Evolutionary conservation across 2,329 filamentous ascomycete genomes (phyloP).

Genomic region (Neurospora sp.): DNA sequence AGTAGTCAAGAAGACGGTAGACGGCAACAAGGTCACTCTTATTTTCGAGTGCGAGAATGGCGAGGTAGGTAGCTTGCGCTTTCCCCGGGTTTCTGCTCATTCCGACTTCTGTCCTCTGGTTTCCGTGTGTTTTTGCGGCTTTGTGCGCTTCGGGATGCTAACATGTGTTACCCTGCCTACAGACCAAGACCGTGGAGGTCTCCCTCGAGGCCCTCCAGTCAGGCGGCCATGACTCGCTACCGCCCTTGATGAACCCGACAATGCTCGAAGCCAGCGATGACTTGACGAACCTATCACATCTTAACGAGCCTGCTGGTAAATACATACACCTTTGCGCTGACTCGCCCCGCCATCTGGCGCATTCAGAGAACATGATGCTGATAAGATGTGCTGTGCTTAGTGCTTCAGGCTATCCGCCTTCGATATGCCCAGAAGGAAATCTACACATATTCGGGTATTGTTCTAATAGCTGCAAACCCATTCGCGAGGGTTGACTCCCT

Average conservation of each 20-base stretch:
- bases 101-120: neutral
- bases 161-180: slow-evolving; percentile 11
- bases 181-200: slow-evolving; percentile 75
- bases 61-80: slow-evolving; percentile 51
- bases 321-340: slow-evolving; percentile 1
- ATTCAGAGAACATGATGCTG: slow-evolving; percentile 8
- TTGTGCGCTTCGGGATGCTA: slow-evolving; percentile 8
- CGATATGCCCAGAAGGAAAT: slow-evolving; percentile 98
- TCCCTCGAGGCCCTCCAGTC: slow-evolving; percentile 66
- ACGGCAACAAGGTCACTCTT: slow-evolving; percentile 80
- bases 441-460: slow-evolving; percentile 98
- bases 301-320: slow-evolving; percentile 95
- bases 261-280: slow-evolving; percentile 99
- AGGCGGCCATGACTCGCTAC: slow-evolving; percentile 67
- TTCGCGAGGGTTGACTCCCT: slow-evolving; percentile 96
- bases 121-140: neutral
- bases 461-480: slow-evolving; percentile 95
- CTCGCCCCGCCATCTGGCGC: neutral
- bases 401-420: slow-evolving; percentile 92
- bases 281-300: slow-evolving; percentile 90
- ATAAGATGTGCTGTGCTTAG: slow-evolving; percentile 34
- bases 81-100: neutral
- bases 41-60: slow-evolving; percentile 87
- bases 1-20: slow-evolving; percentile 72
- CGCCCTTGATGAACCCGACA: slow-evolving; percentile 93